Evolutionary conservation across 495 filamentous ascomycete species (phyloP), one percentile per base, ranked within the genome.

Genomic region (Articulospora tetracladia): DNA sequence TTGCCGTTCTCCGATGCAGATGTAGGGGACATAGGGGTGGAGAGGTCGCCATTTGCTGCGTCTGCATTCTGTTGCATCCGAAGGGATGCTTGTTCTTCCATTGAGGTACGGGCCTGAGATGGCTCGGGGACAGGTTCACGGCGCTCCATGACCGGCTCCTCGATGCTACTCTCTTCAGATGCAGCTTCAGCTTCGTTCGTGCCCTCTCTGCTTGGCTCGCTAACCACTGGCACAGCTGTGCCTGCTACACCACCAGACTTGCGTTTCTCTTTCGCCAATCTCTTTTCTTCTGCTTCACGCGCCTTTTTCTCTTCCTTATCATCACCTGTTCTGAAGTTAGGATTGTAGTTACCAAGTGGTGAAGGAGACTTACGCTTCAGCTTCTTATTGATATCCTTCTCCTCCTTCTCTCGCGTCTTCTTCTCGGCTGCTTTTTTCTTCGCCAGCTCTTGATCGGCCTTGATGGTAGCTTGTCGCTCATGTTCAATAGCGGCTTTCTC

Each of bases 401-500:
- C 44, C 57, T 68, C 66, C 39, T 58, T 70, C 32, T 69, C 68
- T 1, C 66, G 51, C 8, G 39, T 76, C 68, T 70, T 79, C 56
- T 79, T 72, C 32, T 76, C 69, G 57, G 77, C 76, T 23, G 67
- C 72, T 52, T 81, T 76, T 59, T 72, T 73, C 52, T 73, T 77
- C 41, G 72, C 72, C 32, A 70, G 75, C 53, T 81, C 77, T 67
- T 79, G 72, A n/a, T 81, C 79, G 34, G 66, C 12, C 61, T 71
- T 75, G 20, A 73, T 48, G 52, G 83, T 82, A 4, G 80, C 82
- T 49, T 83, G 79, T 22, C 86, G 78, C 60, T 84, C 77, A 52
- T 78, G 77, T 65, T 89, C 85, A 50, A 75, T 75, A 66, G 93
- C 89, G 0, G 88, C 87, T 30, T 83, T 86, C 20, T 87, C 86